Percentiles rank a stretch among this genome's conserved stretches.
Conservation (phyloP, 2,329 filamentous ascomycete genomes). For the Pseudogymnoascus sp. region DNA sequence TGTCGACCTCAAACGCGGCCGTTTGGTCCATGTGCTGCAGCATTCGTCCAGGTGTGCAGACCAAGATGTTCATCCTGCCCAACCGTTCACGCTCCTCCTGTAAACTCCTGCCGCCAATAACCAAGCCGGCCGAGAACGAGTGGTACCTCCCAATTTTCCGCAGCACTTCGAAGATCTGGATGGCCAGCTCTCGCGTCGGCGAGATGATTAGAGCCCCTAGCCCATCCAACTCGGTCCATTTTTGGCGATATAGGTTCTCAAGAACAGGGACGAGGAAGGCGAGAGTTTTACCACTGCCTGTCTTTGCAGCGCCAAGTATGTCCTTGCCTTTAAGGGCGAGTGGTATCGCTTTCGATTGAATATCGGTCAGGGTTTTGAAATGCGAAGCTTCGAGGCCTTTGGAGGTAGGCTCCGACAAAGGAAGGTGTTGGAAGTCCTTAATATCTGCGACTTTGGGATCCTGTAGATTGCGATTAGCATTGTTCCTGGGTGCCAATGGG, state of each 20-base stretch:
- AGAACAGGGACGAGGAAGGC: constrained; percentile 88
- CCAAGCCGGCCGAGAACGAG: constrained; percentile 80
- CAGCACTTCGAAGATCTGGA: constrained; percentile 93
- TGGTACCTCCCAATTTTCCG: constrained; percentile 85
- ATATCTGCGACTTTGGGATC: constrained; percentile 25
- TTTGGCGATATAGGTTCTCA: constrained; percentile 81
- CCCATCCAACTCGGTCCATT: constrained; percentile 86
- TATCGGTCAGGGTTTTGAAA: constrained; percentile 83
- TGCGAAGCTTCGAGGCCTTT: constrained; percentile 77
- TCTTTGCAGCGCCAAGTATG: constrained; percentile 90
- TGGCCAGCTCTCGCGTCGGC: constrained; percentile 88
- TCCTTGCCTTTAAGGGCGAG: constrained; percentile 78
- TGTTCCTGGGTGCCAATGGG: not conserved
- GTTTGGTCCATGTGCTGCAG: constrained; percentile 95
- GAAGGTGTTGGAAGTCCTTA: constrained; percentile 73
- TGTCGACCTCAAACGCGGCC: constrained; percentile 79
- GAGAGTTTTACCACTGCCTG: constrained; percentile 89
- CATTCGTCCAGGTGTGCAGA: constrained; percentile 91
- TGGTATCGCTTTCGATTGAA: constrained; percentile 84
- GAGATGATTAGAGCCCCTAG: constrained; percentile 88
- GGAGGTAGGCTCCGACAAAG: constrained; percentile 73
- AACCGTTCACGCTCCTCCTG: constrained; percentile 80
- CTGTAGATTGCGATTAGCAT: constrained; percentile 18
- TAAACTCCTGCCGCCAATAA: constrained; percentile 88
- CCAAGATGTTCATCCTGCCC: constrained; percentile 89